Percentiles rank a stretch among this genome's conserved stretches.
Evolutionary conservation across 2,329 filamentous ascomycete genomes (phyloP).

Genomic region (Arthroderma uncinatum): DNA sequence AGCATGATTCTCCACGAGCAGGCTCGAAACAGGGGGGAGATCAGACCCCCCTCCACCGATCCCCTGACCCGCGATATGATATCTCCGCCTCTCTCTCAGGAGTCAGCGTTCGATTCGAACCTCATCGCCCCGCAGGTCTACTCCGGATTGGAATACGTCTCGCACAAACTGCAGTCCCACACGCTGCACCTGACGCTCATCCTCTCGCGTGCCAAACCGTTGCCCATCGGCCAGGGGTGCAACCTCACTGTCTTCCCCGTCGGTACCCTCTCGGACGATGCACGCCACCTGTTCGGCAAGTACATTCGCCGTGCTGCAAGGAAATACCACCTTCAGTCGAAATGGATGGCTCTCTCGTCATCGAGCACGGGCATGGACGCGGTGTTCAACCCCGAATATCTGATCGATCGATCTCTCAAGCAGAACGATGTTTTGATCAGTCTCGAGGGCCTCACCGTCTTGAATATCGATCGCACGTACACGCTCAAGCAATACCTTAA

Average conservation of each 20-base stretch:
- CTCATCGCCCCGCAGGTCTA: slow-evolving; percentile 23
- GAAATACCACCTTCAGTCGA: slow-evolving; percentile 29
- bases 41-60: background rate
- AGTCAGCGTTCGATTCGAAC: slow-evolving; percentile 30
- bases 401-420: slow-evolving; percentile 33
- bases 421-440: slow-evolving; percentile 37
- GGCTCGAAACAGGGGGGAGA: background rate
- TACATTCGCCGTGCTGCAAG: slow-evolving; percentile 27
- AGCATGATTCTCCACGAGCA: background rate
- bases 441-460: slow-evolving; percentile 34
- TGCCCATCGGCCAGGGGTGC: slow-evolving; percentile 28
- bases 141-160: slow-evolving; percentile 34
- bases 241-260: slow-evolving; percentile 32
- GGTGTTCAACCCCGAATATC: slow-evolving; percentile 22
- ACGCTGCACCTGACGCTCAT: slow-evolving; percentile 32
- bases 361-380: background rate
- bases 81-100: slow-evolving; percentile 31
- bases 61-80: slow-evolving; percentile 31
- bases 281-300: slow-evolving; percentile 25
- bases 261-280: slow-evolving; percentile 22
- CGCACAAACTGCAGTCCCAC: slow-evolving; percentile 30
- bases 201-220: slow-evolving; percentile 31
- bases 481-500: slow-evolving; percentile 35
- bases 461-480: slow-evolving; percentile 37
- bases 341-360: slow-evolving; percentile 28